Evolutionary conservation across 352 stramenopile species (phyloP), one percentile per base, ranked within the genome.

Genomic region (Phytophthora podocarpi): DNA sequence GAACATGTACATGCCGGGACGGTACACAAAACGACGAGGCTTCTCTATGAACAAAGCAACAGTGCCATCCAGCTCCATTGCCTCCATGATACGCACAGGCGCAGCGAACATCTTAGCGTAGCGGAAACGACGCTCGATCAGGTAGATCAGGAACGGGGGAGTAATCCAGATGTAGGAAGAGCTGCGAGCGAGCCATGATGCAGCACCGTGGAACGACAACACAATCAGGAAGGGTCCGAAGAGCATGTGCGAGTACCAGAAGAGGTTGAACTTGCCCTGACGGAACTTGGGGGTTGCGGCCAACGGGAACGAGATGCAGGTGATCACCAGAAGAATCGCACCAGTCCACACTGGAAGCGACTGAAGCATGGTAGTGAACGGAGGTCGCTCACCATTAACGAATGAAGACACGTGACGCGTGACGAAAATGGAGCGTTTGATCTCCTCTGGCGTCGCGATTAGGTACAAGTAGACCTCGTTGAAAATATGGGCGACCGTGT

Each of bases 1-100:
- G 53, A 95, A 97, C 48, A 91, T 72, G 67, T 97, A 97, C 85
- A 93, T 91, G 16, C 85, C 85, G 1, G 85, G 85, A 6, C 73
- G 74, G 67, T 89, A 91, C 23, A 76, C 72, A 50, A 93, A 91
- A n/a, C 73, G 73, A 48, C 76, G 72, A 7, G 85, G 82, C 47
- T 90, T 91, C 50, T 91, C 80, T 67, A 93, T 89, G 60, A 89
- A 91, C 51, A 93, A 58, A 0, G 82, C 82, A 23, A 82, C 65
- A 1, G 80, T 88, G n/a, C 82, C 72, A 27, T 89, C 76, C n/a
- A 90, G 59, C 36, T 86, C 77, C 50, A 83, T 74, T 2, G 77
- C 81, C 35, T 90, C 76, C 64, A 88, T 79, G 51, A 91, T 89
- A 32, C 80, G 76, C 13, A 91, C 70, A 1, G 78, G 81, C 0